Base-by-base conservation (phyloP, 2,329 filamentous ascomycete species). In the Fusarium foetens region DNA sequence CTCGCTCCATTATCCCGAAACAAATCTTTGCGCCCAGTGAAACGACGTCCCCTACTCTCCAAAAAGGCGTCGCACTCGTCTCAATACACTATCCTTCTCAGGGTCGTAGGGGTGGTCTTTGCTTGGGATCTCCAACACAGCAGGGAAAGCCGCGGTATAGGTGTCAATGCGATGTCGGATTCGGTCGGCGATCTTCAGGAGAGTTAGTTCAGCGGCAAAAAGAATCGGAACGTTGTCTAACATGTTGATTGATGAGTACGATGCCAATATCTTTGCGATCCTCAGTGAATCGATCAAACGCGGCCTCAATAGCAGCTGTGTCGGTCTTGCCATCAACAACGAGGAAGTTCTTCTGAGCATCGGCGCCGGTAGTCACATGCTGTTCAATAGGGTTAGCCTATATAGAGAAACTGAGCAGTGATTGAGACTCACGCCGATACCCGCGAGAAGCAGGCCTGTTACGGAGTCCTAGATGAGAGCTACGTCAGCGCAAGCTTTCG, bases 31-130 rank as follows among this genome's bases (percentile, higher is more conserved):
- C 54, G 57, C 53, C 54, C 3, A 41, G 21, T 33, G 58, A 54
- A 48, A 53, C 35, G 12, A 21, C 25, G 13, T 35, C 35, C 31
- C 45, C 80, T 89, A 95, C 85, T 95, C 90, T 76, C 90, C 90
- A 84, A 91, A 91, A 63, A 90, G 73, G 66, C 88, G 85, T 69
- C 88, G 85, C 49, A 99, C 96, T 75, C 96, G 89, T 84, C 95
- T 93, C 83, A 99, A 83, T 46, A 99, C 95, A 80, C 95, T 98
- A 82, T 99, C 96, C 86, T 99, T 99, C 84, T 99, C 96, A 0
- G 96, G 96, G 78, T 99, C 95, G 80, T 99, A 99, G 5, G 96
- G 96, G 81, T 99, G 96, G 82, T 99, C 96, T 87, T 99, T 99
- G 84, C 94, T 97, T 29, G 96, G 96, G 68, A 99, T 98, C 83